These are phyloP conservation scores for Knufia fluminis DNA, from an alignment of 2,329 filamentous ascomycete genomes.

Conservation along the genomic window DNA sequence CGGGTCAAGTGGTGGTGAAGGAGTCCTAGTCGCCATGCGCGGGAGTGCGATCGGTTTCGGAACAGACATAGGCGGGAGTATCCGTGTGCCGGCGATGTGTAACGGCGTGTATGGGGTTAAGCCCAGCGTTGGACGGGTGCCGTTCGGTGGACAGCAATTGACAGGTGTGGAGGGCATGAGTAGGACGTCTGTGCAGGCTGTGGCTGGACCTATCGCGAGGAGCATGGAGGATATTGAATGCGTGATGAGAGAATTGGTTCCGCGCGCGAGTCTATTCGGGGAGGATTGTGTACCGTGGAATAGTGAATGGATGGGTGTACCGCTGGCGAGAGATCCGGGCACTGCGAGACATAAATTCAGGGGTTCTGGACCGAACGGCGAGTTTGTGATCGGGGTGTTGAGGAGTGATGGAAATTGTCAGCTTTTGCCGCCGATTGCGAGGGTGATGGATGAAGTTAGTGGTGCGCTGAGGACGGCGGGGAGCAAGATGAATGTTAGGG, in stretches of 20 bases:
- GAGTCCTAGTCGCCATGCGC: slow-evolving; percentile 48
- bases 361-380: slow-evolving; percentile 19
- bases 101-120: slow-evolving; percentile 45
- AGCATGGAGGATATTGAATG: slow-evolving; percentile 34
- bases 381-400: slow-evolving; percentile 35
- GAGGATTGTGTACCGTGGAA: slow-evolving; percentile 30
- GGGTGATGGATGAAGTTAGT: slow-evolving; percentile 33
- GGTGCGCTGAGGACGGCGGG: slow-evolving; percentile 22
- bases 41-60: slow-evolving; percentile 53
- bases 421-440: slow-evolving; percentile 32
- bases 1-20: slow-evolving; percentile 59
- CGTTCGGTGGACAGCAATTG: slow-evolving; percentile 44
- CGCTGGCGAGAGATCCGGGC: neutral
- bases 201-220: slow-evolving; percentile 35
- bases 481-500: slow-evolving; percentile 38
- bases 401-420: slow-evolving; percentile 33
- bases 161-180: slow-evolving; percentile 39
- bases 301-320: neutral
- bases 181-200: slow-evolving; percentile 43
- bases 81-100: slow-evolving; percentile 42
- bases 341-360: slow-evolving; percentile 18
- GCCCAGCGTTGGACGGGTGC: slow-evolving; percentile 39
- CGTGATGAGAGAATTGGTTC: slow-evolving; percentile 44
- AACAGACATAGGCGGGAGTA: slow-evolving; percentile 49
- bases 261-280: slow-evolving; percentile 45